Percentiles rank a stretch among this genome's conserved stretches.
phyloP scores from a whole-genome alignment of 345 rosid species.

The Rubroshorea leprosula region DNA sequence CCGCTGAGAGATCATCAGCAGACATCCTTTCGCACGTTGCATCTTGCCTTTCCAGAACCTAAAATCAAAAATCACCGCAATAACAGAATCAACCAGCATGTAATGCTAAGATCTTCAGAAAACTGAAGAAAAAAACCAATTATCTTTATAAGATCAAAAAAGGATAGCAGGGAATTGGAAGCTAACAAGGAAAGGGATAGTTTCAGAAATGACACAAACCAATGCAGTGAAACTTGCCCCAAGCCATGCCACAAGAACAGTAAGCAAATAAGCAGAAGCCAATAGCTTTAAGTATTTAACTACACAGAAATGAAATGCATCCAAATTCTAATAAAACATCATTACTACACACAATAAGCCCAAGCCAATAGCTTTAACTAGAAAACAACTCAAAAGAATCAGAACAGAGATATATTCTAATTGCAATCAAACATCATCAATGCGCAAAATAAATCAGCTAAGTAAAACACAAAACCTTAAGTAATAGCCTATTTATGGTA shows the following conservation, averaged over 20 bases:
- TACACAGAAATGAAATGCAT: too few species aligned
- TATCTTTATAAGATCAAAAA: neutral
- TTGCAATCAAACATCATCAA: neutral
- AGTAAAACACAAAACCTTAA: neutral
- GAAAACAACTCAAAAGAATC: neutral
- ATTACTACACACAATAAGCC: too few species aligned
- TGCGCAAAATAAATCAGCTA: too few species aligned
- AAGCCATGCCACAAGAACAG: slow-evolving; percentile 6
- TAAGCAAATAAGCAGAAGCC: slow-evolving; percentile 2
- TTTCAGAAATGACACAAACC: slow-evolving; percentile 3
- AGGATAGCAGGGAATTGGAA: neutral
- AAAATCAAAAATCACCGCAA: neutral
- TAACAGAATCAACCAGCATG: neutral
- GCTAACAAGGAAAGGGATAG: slow-evolving; percentile 3
- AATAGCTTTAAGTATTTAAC: too few species aligned
- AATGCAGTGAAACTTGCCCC: slow-evolving; percentile 1
- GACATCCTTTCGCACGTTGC: neutral
- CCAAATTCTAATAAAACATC: too few species aligned
- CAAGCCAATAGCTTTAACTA: neutral
- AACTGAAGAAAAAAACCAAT: neutral
- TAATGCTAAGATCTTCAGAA: neutral
- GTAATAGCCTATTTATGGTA: too few species aligned
- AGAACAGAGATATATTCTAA: neutral
- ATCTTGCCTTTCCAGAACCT: neutral
- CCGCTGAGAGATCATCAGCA: neutral